phyloP scores from a whole-genome alignment of 148 eudicot species.

The Drosera capensis region DNA sequence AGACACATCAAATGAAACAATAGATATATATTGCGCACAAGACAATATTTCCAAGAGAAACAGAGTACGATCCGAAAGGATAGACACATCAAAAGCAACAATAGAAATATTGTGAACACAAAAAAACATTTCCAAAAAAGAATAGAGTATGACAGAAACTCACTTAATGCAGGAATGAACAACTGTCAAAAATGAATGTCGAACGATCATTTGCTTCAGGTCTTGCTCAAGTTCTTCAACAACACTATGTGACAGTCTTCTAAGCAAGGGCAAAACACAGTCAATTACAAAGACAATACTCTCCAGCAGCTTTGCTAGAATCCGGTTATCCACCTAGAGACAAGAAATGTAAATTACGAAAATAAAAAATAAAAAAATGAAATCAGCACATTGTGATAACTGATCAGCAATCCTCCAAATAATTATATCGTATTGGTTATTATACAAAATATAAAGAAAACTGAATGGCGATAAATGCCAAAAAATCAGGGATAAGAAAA shows the following conservation, averaged over 20 bases:
- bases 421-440: no score
- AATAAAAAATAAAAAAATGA: background rate
- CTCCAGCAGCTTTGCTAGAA: conserved; percentile 62
- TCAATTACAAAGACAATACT: conserved; percentile 73
- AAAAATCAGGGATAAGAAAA: no score
- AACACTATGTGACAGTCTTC: conserved; percentile 67
- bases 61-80: no score
- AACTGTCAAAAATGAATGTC: conserved; percentile 90
- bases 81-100: background rate
- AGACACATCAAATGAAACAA: no score
- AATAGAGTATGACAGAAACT: conserved; percentile 7
- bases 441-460: no score
- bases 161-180: conserved; percentile 99
- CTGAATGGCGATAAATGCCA: no score
- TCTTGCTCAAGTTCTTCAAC: conserved; percentile 93
- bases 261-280: conserved; percentile 75
- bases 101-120: no score
- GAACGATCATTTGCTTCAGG: conserved; percentile 90
- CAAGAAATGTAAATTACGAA: conserved; percentile 9
- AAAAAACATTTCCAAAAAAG: no score
- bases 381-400: background rate
- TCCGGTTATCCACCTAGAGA: conserved; percentile 71
- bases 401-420: no score
- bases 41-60: no score
- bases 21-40: no score